Conservation (phyloP, 2,329 filamentous ascomycete genomes). For the Sordariomycetes sp. region DNA sequence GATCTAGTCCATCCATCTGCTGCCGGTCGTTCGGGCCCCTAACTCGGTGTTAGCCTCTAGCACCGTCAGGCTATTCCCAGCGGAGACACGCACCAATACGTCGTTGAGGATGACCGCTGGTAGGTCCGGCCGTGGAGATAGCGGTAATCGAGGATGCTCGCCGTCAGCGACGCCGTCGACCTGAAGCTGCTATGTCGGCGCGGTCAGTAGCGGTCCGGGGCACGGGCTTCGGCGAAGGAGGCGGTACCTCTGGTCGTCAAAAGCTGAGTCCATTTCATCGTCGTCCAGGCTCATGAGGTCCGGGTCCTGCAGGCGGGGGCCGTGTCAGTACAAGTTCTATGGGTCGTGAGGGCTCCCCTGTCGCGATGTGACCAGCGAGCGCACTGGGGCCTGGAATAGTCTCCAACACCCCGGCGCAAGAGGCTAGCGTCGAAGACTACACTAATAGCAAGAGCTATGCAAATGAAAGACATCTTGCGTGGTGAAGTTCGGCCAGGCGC, state of each 20-base stretch:
- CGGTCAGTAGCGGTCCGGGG: background rate
- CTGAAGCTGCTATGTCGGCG: background rate
- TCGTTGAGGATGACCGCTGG: conserved; percentile 13
- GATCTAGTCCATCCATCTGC: conserved; percentile 14
- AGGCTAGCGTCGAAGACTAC: no score
- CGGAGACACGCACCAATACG: conserved; percentile 15
- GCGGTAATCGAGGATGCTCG: conserved; percentile 18
- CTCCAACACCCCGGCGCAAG: no score
- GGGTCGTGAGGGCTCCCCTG: background rate
- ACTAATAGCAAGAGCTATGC: no score
- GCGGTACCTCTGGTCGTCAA: background rate
- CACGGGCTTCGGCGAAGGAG: background rate
- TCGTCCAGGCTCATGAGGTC: background rate
- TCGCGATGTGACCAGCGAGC: background rate
- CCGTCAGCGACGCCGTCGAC: conserved; percentile 18
- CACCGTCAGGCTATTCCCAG: conserved; percentile 9
- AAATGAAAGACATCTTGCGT: no score
- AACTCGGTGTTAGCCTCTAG: conserved; percentile 6
- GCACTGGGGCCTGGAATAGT: background rate
- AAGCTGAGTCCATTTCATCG: background rate
- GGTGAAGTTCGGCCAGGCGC: no score
- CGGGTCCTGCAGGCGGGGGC: background rate
- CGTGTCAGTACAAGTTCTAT: background rate
- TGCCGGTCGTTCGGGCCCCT: conserved; percentile 16
- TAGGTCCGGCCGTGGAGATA: conserved; percentile 16